Percentiles rank a stretch among this genome's conserved stretches.
phyloP scores from a whole-genome alignment of 2,329 filamentous ascomycete species.

The Juglanconis oblonga region DNA sequence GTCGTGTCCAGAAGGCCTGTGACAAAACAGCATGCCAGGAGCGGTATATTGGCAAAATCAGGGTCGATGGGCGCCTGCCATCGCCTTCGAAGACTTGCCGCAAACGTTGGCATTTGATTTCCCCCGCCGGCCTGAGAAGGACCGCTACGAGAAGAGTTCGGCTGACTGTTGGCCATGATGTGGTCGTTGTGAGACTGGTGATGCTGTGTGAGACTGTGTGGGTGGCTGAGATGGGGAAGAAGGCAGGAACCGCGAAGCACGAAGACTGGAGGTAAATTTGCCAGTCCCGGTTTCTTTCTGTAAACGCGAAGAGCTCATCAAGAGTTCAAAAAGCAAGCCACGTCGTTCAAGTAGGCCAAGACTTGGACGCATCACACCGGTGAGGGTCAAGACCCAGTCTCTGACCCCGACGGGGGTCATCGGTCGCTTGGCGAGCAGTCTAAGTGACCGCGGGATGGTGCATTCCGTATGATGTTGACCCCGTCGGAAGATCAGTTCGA shows the following conservation, averaged over 20 bases:
- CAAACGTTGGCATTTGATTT: not conserved
- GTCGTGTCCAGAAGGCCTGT: slow-evolving; percentile 22
- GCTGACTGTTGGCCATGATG: not conserved
- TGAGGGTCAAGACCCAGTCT: not conserved
- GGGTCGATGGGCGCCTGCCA: slow-evolving; percentile 6
- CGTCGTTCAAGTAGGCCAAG: not conserved
- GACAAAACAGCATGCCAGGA: slow-evolving; percentile 20
- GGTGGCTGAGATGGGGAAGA: no score
- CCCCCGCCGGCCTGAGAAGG: not conserved
- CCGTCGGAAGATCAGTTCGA: not conserved
- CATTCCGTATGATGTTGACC: not conserved
- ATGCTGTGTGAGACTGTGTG: no score
- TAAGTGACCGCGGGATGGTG: not conserved
- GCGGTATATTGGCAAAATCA: slow-evolving; percentile 15
- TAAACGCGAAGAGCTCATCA: not conserved
- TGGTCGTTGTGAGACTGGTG: not conserved
- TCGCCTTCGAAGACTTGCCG: not conserved
- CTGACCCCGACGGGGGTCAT: not conserved
- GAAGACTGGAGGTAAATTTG: not conserved
- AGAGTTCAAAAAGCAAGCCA: not conserved
- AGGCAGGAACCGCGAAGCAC: not conserved
- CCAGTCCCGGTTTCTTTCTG: not conserved
- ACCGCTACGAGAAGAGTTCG: not conserved
- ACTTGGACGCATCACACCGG: not conserved
- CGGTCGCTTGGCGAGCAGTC: not conserved